Conservation (phyloP, 169 alveolate species). For the Cryptosporidium meleagridis region DNA sequence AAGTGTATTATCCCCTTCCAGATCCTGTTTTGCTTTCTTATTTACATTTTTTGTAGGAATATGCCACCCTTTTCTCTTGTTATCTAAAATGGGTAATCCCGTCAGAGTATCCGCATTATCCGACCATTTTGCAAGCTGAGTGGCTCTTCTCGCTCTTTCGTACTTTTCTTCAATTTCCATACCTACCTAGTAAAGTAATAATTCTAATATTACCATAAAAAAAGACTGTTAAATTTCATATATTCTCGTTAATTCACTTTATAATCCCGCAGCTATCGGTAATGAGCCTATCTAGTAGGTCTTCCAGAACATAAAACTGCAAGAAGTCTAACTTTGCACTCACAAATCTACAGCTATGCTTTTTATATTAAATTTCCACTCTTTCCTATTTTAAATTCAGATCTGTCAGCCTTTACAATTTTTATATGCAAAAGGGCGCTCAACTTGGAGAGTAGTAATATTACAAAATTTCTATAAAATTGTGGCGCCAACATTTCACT, state of each 20-base stretch:
- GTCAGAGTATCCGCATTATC: constrained; percentile 21
- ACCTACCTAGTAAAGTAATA: background rate
- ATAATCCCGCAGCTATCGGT: background rate
- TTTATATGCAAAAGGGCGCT: background rate
- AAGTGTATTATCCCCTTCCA: background rate
- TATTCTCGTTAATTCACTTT: background rate
- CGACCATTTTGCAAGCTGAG: constrained; percentile 57
- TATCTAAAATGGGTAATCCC: constrained; percentile 54
- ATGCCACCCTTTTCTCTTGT: constrained; percentile 35
- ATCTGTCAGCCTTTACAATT: constrained; percentile 2
- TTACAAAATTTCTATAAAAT: background rate
- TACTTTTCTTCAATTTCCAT: constrained; percentile 57
- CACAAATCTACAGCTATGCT: background rate
- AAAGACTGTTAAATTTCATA: background rate
- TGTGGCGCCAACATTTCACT: background rate
- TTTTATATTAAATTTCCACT: background rate
- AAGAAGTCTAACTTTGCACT: background rate
- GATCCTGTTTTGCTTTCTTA: constrained; percentile 4
- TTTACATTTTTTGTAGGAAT: constrained; percentile 8
- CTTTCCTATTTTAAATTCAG: background rate
- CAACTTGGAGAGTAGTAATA: background rate
- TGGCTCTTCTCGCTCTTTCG: constrained; percentile 1
- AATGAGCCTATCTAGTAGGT: background rate
- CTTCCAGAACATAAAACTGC: background rate
- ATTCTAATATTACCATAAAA: background rate